These are phyloP conservation scores for Thyridium curvatum DNA, from an alignment of 2,329 filamentous ascomycete species.

Conservation along the genomic window DNA sequence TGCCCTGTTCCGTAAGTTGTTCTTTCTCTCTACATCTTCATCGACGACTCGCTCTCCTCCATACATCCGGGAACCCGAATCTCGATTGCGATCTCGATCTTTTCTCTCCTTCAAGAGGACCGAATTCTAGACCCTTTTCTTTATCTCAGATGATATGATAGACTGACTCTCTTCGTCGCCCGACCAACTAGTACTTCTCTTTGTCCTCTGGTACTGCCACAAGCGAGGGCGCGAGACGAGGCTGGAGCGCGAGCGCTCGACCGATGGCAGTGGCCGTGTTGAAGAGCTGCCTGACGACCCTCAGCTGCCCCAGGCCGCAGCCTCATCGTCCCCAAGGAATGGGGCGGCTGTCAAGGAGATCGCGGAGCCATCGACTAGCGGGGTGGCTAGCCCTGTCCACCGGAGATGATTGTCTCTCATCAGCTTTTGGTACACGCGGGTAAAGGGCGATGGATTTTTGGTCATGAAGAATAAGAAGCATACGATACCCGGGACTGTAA, in stretches of 20 bases:
- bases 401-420: slow-evolving; percentile 7
- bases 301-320: no score
- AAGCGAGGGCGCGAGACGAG: slow-evolving; percentile 86
- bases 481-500: no score
- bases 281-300: slow-evolving; percentile 46
- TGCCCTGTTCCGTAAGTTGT: slow-evolving; percentile 70
- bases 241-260: slow-evolving; percentile 42
- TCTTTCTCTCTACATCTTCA: slow-evolving; percentile 2
- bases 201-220: slow-evolving; percentile 97
- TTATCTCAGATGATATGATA: not conserved
- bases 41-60: not conserved
- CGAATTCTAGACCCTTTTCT: not conserved
- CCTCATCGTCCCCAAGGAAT: no score
- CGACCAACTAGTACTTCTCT: slow-evolving; percentile 62
- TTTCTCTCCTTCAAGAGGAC: no score
- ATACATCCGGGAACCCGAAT: no score
- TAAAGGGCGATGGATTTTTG: no score
- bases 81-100: no score
- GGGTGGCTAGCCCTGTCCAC: no score
- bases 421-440: no score
- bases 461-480: no score
- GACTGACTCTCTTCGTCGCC: slow-evolving; percentile 6
- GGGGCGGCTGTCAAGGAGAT: no score
- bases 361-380: no score
- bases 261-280: slow-evolving; percentile 22